phyloP scores from a whole-genome alignment of 805 yeast species.

The Naumovozyma castellii region DNA sequence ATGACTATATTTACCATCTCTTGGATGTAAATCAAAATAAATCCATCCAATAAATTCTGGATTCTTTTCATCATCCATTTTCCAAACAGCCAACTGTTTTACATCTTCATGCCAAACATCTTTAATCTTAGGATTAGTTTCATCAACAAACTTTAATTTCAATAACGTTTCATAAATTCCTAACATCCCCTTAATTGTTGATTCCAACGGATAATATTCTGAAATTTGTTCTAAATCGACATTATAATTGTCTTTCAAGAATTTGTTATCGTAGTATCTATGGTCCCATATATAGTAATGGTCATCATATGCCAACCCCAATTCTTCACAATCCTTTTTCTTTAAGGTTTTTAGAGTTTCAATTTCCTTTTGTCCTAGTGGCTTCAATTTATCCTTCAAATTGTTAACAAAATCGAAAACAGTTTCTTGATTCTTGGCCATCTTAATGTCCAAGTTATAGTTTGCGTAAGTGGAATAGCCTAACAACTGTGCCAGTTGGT shows the following conservation, averaged over 20 bases:
- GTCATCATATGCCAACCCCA: constrained; percentile 36
- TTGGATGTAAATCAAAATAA: constrained; percentile 73
- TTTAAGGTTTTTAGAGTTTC: constrained; percentile 43
- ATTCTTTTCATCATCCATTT: constrained; percentile 36
- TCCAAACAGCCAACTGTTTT: constrained; percentile 63
- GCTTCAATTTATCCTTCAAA: constrained; percentile 47
- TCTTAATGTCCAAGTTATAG: constrained; percentile 62
- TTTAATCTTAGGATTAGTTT: constrained; percentile 31
- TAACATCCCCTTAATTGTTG: constrained; percentile 61
- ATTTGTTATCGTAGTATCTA: constrained; percentile 52
- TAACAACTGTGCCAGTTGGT: constrained; percentile 48
- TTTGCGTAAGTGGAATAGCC: constrained; percentile 66
- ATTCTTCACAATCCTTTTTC: constrained; percentile 38
- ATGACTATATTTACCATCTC: constrained; percentile 81
- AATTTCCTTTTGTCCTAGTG: constrained; percentile 50
- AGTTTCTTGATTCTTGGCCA: constrained; percentile 61
- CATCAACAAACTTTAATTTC: constrained; percentile 55
- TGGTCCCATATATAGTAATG: constrained; percentile 64
- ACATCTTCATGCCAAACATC: constrained; percentile 75
- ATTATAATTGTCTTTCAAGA: constrained; percentile 57
- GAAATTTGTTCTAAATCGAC: constrained; percentile 65
- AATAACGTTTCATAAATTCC: constrained; percentile 60
- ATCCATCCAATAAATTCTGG: constrained; percentile 69
- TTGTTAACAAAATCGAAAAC: constrained; percentile 58
- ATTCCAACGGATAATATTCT: constrained; percentile 68